Conservation (phyloP, 1,284 basidiomycete genomes). For the Melampsora medusae region DNA sequence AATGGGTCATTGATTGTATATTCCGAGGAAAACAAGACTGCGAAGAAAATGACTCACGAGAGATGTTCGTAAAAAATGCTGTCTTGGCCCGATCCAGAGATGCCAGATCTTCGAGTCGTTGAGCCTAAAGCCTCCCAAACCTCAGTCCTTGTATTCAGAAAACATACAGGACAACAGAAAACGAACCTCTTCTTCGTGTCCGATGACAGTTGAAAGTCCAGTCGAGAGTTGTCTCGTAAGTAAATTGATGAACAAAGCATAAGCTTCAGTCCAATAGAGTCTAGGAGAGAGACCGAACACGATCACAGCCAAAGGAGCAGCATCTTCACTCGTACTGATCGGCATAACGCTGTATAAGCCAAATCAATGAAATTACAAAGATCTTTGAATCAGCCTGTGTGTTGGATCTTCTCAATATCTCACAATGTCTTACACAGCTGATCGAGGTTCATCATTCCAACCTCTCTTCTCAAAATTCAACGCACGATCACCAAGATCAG, state of each 20-base stretch:
- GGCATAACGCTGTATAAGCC: slow-evolving; percentile 26
- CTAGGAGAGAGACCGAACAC: slow-evolving; percentile 42
- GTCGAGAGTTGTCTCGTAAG: slow-evolving; percentile 35
- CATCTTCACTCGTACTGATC: slow-evolving; percentile 36
- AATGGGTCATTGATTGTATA: not conserved
- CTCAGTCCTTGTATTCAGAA: not conserved
- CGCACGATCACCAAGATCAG: slow-evolving; percentile 31
- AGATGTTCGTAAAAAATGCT: slow-evolving; percentile 41
- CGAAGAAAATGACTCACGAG: slow-evolving; percentile 7
- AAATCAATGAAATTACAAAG: not conserved
- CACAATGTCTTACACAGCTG: slow-evolving; percentile 26
- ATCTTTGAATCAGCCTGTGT: not conserved
- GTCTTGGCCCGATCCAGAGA: slow-evolving; percentile 42
- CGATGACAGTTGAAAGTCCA: slow-evolving; percentile 36
- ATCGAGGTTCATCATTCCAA: slow-evolving; percentile 29
- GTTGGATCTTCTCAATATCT: not conserved
- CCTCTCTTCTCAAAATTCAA: slow-evolving; percentile 26
- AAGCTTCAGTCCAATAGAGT: slow-evolving; percentile 41
- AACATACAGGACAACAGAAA: not conserved
- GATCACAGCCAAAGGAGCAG: slow-evolving; percentile 30
- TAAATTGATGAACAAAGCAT: slow-evolving; percentile 38
- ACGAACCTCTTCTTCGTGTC: slow-evolving; percentile 40
- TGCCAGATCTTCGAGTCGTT: slow-evolving; percentile 40
- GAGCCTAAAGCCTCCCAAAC: slow-evolving; percentile 1
- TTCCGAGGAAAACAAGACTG: not conserved